Evolutionary conservation across 352 stramenopile genomes (phyloP), one percentile per base, ranked within the genome.

Genomic region (Pythium rhizo-oryzae): DNA sequence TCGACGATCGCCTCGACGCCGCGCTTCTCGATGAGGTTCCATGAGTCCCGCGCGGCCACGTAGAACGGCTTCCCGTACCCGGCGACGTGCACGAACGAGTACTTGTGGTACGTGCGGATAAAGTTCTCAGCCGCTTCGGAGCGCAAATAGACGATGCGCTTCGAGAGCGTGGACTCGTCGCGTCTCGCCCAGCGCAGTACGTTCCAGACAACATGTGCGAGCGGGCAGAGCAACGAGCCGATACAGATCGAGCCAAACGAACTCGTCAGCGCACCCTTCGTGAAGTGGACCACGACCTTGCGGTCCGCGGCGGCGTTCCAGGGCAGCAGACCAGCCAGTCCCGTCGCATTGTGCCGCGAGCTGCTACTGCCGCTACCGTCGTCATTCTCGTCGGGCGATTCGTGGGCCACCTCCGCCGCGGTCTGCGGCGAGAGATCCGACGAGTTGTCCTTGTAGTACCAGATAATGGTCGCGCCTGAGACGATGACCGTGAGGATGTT

Each of bases 21-120:
- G 44, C 87, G 78, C n/a, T 79, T 75, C 69, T 93, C 82, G 41
- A 96, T 90, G 44, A 96, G 65, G 23, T 77, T 69, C 88, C 88
- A 96, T 19, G 85, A 76, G 51, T 96, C 86, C 4, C 89, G 76
- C 18, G 88, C 88, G 13, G 88, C 87, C 21, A 88, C 81, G 63
- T 90, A 88, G 59, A 92, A 96, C 15, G 88, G 79, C 43, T 93
- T 92, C 58, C 85, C 84, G 69, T 94, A 94, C 35, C 75, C 86
- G 2, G 88, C 88, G 43, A 96, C 85, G 75, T 93, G 85, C 50
- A 87, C 82, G 57, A 96, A 92, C 47, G 83, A 85, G 65, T 90
- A 96, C 76, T 94, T 94, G 75, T 96, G 88, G 67, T 94, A 93
- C 52, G 86, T 90, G 28, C 84, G 81, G 52, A 93, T 94, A 58